A percentile compares a stretch with the other conserved stretches of the same genome.
Conservation (phyloP, 2,329 filamentous ascomycete species). For the Orbilia ellipsospora region DNA sequence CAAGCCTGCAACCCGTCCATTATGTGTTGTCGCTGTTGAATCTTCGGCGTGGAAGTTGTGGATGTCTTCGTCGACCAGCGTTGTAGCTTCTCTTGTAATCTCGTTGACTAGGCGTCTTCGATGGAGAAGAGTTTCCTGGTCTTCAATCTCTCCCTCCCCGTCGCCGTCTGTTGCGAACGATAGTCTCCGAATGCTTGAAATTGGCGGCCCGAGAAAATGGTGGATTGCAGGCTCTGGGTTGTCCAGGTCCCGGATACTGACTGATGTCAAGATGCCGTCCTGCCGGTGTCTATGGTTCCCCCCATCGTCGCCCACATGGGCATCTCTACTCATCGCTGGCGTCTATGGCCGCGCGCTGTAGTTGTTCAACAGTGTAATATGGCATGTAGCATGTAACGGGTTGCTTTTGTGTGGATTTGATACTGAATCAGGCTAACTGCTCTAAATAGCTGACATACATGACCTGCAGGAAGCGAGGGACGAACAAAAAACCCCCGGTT, state of each 20-base stretch:
- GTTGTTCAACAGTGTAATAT: conserved; percentile 4
- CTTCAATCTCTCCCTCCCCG: conserved; percentile 13
- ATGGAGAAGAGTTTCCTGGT: conserved; percentile 25
- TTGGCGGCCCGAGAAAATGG: conserved; percentile 44
- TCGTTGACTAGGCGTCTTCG: conserved; percentile 48
- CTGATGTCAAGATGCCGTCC: conserved; percentile 40
- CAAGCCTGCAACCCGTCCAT: conserved; percentile 1
- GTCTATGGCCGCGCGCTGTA: conserved; percentile 16
- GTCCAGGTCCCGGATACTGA: conserved; percentile 50
- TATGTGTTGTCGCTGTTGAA: conserved; percentile 30
- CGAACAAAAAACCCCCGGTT: conserved; percentile 16
- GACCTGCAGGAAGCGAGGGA: not conserved
- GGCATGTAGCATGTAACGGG: too few species aligned
- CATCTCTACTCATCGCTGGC: conserved; percentile 51
- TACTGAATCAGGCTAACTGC: too few species aligned
- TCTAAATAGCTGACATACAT: too few species aligned
- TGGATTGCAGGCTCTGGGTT: conserved; percentile 45
- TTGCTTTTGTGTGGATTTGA: too few species aligned
- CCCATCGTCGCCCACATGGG: conserved; percentile 46
- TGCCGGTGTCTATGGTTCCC: conserved; percentile 38
- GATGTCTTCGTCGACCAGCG: conserved; percentile 36
- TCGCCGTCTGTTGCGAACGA: conserved; percentile 22
- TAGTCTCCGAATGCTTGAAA: conserved; percentile 40
- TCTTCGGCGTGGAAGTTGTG: conserved; percentile 27
- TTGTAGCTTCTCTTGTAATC: conserved; percentile 46